Percentiles rank a stretch among this genome's conserved stretches.
These are phyloP conservation scores for Pseudoturritis turrita DNA, from an alignment of 345 rosid genomes.

Conservation along the genomic window DNA sequence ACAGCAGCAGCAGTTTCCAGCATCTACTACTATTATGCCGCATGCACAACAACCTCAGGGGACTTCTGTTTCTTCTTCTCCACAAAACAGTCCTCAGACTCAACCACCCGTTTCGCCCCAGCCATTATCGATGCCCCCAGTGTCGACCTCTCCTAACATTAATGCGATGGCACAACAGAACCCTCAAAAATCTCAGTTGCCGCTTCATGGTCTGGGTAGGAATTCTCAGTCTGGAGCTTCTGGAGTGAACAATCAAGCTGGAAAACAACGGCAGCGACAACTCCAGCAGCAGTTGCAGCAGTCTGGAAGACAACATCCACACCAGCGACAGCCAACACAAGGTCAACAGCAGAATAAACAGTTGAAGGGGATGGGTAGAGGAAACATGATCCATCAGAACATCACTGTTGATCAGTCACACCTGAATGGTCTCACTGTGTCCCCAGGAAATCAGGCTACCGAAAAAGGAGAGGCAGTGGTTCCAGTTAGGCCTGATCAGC, in stretches of 20 bases:
- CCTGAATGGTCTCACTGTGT: slow-evolving; percentile 55
- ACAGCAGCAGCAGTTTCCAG: slow-evolving; percentile 60
- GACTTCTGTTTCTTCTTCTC: slow-evolving; percentile 67
- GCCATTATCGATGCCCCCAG: slow-evolving; percentile 46
- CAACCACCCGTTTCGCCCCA: slow-evolving; percentile 58
- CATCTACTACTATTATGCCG: slow-evolving; percentile 53
- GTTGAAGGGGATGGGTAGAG: slow-evolving; percentile 81
- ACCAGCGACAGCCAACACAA: slow-evolving; percentile 61
- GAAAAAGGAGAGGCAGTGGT: slow-evolving; percentile 68
- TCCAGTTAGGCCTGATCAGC: slow-evolving; percentile 62
- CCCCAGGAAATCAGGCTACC: slow-evolving; percentile 54
- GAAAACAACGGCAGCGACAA: slow-evolving; percentile 82
- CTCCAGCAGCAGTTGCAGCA: slow-evolving; percentile 81
- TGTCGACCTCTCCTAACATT: slow-evolving; percentile 43
- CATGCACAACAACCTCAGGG: slow-evolving; percentile 67
- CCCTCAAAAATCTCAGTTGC: slow-evolving; percentile 58
- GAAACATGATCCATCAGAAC: slow-evolving; percentile 70
- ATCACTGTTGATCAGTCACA: slow-evolving; percentile 60
- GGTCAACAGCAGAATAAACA: slow-evolving; percentile 68
- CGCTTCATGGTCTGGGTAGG: slow-evolving; percentile 52
- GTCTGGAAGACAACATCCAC: slow-evolving; percentile 85
- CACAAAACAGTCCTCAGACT: slow-evolving; percentile 66
- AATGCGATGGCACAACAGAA: slow-evolving; percentile 52
- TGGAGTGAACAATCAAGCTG: slow-evolving; percentile 68
- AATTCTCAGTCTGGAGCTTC: slow-evolving; percentile 53